phyloP scores from a whole-genome alignment of 1,284 basidiomycete genomes.

The Apiotrichum siamense region DNA sequence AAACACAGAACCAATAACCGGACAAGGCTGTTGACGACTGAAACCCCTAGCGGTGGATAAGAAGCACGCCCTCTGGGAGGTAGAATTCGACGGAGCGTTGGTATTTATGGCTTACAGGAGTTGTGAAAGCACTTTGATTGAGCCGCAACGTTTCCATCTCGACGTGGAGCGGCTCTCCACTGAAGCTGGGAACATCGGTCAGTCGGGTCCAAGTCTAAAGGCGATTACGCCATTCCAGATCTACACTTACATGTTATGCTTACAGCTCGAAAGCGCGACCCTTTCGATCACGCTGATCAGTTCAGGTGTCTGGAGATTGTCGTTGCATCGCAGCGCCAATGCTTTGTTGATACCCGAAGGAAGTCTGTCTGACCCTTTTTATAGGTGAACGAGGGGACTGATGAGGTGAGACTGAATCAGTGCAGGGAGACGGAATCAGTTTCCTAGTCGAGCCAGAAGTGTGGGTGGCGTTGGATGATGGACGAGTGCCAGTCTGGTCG shows the following conservation, averaged over 20 bases:
- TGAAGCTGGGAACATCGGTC: conserved; percentile 19
- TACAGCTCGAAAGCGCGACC: conserved; percentile 28
- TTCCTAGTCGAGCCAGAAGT: too few relatives aligned
- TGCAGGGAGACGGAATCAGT: too few relatives aligned
- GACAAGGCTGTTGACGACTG: too few relatives aligned
- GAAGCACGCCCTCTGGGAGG: conserved; percentile 33
- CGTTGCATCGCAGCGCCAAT: conserved; percentile 11
- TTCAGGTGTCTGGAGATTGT: not conserved
- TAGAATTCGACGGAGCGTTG: conserved; percentile 22
- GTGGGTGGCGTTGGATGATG: too few relatives aligned
- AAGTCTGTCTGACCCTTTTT: conserved; percentile 24
- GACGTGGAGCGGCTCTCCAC: conserved; percentile 21
- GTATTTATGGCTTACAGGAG: too few relatives aligned
- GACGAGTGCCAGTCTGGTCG: conserved; percentile 28
- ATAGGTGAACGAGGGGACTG: too few relatives aligned
- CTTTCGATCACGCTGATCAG: conserved; percentile 19
- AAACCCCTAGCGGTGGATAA: not conserved
- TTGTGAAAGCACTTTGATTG: not conserved
- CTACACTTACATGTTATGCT: conserved; percentile 35
- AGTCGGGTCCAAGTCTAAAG: not conserved
- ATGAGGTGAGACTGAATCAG: too few relatives aligned
- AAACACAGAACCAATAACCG: too few relatives aligned
- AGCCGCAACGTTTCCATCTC: conserved; percentile 31
- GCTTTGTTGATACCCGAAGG: conserved; percentile 25
- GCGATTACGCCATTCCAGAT: conserved; percentile 1